A percentile compares a stretch with the other conserved stretches of the same genome.
Conservation (phyloP, 2,329 filamentous ascomycete genomes). For the Neonectria punicea region DNA sequence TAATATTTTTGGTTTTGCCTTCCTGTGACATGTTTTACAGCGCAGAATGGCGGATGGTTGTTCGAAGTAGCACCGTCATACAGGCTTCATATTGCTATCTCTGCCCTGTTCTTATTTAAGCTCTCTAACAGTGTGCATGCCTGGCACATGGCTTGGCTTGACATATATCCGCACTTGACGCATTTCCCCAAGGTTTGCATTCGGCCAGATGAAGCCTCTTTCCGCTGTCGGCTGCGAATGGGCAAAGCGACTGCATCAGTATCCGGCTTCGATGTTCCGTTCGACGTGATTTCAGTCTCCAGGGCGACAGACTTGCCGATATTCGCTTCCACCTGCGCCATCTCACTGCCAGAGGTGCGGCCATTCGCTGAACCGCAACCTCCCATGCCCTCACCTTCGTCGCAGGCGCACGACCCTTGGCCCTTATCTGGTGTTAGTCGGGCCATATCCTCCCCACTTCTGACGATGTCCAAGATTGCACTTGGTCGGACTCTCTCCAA, state of each 20-base stretch:
- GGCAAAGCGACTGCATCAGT: constrained; percentile 49
- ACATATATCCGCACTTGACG: constrained; percentile 91
- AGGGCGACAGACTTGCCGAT: constrained; percentile 38
- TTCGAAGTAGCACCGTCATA: background rate
- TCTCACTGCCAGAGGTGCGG: constrained; percentile 75
- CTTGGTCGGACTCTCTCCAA: constrained; percentile 92
- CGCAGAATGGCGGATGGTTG: background rate
- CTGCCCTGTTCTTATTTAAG: constrained; percentile 80
- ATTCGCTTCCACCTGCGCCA: constrained; percentile 80
- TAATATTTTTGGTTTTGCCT: background rate
- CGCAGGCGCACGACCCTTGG: constrained; percentile 49
- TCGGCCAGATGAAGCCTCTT: constrained; percentile 47
- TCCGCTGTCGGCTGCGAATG: constrained; percentile 44
- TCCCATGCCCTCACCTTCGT: constrained; percentile 58
- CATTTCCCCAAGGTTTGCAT: constrained; percentile 85
- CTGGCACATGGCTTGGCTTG: constrained; percentile 93
- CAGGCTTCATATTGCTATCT: constrained; percentile 61
- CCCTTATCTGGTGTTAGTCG: constrained; percentile 65
- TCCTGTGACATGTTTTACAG: background rate
- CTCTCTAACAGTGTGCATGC: constrained; percentile 91
- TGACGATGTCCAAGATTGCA: constrained; percentile 93
- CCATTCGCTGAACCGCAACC: constrained; percentile 78
- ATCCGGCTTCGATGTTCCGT: constrained; percentile 33
- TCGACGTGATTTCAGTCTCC: constrained; percentile 48
- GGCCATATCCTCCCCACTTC: constrained; percentile 96